Evolutionary conservation across 768 basidiomycete species (phyloP), one percentile per base, ranked within the genome.

Genomic region (Nidularia pulvinata): DNA sequence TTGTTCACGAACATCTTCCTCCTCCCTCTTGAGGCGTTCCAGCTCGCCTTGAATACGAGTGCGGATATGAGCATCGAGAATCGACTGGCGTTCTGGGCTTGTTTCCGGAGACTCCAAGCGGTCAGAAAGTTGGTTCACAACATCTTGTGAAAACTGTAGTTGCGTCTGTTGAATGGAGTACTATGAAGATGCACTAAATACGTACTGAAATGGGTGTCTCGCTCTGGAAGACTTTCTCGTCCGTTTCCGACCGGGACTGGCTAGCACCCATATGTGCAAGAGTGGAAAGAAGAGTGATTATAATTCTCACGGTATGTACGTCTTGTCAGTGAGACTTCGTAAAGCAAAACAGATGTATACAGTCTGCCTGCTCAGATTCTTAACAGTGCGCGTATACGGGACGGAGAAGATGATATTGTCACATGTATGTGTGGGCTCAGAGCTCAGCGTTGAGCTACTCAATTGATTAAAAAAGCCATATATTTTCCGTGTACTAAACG

Each of bases 61-160:
- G 36, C 85, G 86, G 54, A 95, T 82, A 57, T 85, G 86, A 19
- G 78, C 75, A 65, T 95, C 93, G 46, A 94, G 75, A 4, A 82
- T 79, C 7, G 83, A 75, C 70, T 93, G 93, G 39, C 89, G 85
- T 55, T 85, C 84, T 7, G 85, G 79, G 11, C 83, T 76, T 2
- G 85, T 83, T 47, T 78, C 78, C 7, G 86, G 71, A 1, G 85
- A 77, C 43, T 82, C 79, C 35, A 81, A 67, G 54, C 80, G 74
- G 70, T 91, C 86, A 16, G 85, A 77, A 57, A 95, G 86, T 53
- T 87, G 84, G 74, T 88, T 84, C 64, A 95, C 85, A 53, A 95
- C 84, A 67, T 88, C 84, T 46, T 82, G 82, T n/a, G 89, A 89
- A 72, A 95, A 91, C 92, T 95, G 36, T 10, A 45, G 32, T 7